These are phyloP conservation scores for Kazachstania psychrophila DNA, from an alignment of 805 yeast species.

Conservation along the genomic window DNA sequence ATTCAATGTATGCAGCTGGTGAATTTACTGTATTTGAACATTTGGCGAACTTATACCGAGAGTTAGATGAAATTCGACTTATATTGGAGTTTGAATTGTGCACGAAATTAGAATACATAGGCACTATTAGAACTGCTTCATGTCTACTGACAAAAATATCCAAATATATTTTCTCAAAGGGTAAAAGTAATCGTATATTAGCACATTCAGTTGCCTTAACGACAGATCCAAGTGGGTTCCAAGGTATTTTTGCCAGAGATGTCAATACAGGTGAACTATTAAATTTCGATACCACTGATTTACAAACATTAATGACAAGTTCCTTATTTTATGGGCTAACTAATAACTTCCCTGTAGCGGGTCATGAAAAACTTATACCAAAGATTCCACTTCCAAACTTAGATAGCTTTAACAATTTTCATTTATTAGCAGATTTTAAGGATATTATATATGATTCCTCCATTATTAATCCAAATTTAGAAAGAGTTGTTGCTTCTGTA, in stretches of 20 bases:
- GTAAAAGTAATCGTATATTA: slow-evolving; percentile 25
- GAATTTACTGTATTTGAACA: slow-evolving; percentile 56
- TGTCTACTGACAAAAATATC: slow-evolving; percentile 48
- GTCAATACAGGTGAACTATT: slow-evolving; percentile 48
- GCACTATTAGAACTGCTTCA: slow-evolving; percentile 44
- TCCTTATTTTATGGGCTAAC: slow-evolving; percentile 65
- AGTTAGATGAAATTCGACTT: slow-evolving; percentile 50
- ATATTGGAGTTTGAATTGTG: slow-evolving; percentile 42
- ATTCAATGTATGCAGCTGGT: slow-evolving; percentile 60
- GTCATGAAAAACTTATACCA: slow-evolving; percentile 30
- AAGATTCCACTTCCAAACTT: slow-evolving; percentile 40
- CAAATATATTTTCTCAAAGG: slow-evolving; percentile 45
- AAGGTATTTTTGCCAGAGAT: slow-evolving; percentile 59
- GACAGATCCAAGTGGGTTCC: slow-evolving; percentile 52
- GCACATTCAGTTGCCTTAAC: slow-evolving; percentile 8
- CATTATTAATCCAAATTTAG: slow-evolving; percentile 52
- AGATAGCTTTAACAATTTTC: slow-evolving; percentile 42
- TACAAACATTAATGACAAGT: slow-evolving; percentile 53
- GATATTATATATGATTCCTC: slow-evolving; percentile 55
- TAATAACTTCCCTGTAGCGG: slow-evolving; percentile 54
- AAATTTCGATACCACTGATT: slow-evolving; percentile 34
- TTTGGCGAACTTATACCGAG: slow-evolving; percentile 43
- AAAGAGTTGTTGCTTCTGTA: slow-evolving; percentile 59
- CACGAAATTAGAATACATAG: slow-evolving; percentile 43
- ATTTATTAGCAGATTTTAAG: slow-evolving; percentile 68